Evolutionary conservation across 2,329 filamentous ascomycete species (phyloP).

Genomic region (Pseudogymnoascus sp.): DNA sequence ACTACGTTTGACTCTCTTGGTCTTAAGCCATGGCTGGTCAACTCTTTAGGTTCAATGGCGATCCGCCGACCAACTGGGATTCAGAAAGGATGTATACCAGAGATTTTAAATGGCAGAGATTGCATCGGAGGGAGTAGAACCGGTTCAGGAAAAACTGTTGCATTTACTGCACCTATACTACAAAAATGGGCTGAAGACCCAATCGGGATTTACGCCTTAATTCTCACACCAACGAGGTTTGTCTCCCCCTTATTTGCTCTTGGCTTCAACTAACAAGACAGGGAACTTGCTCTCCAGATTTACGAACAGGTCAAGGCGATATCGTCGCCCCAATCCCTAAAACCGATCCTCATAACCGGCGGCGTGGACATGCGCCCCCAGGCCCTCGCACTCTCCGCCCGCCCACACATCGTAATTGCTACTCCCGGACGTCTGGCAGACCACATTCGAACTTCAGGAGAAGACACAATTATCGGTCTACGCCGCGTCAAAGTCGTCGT

Average conservation of each 20-base stretch:
- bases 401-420: slow-evolving; percentile 88
- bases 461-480: slow-evolving; percentile 80
- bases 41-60: slow-evolving; percentile 67
- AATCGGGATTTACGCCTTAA: slow-evolving; percentile 78
- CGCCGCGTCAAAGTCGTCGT: slow-evolving; percentile 77
- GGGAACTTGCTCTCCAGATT: slow-evolving; percentile 90
- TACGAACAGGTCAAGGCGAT: slow-evolving; percentile 95
- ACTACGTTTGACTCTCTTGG: slow-evolving; percentile 64
- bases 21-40: slow-evolving; percentile 80
- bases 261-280: slow-evolving; percentile 21
- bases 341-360: slow-evolving; percentile 82
- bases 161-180: slow-evolving; percentile 89
- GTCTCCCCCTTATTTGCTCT: slow-evolving; percentile 11
- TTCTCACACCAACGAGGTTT: slow-evolving; percentile 79
- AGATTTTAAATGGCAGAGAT: slow-evolving; percentile 83
- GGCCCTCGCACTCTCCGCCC: slow-evolving; percentile 71
- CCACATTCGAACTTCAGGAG: slow-evolving; percentile 83
- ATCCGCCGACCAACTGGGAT: slow-evolving; percentile 88
- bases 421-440: slow-evolving; percentile 90
- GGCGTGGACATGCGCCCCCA: slow-evolving; percentile 89
- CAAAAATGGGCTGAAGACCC: slow-evolving; percentile 93
- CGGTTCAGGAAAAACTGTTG: slow-evolving; percentile 94
- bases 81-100: slow-evolving; percentile 86
- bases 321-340: slow-evolving; percentile 78
- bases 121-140: slow-evolving; percentile 93